Base-by-base conservation (phyloP, 2,329 filamentous ascomycete species). In the Colletotrichum melonis region DNA sequence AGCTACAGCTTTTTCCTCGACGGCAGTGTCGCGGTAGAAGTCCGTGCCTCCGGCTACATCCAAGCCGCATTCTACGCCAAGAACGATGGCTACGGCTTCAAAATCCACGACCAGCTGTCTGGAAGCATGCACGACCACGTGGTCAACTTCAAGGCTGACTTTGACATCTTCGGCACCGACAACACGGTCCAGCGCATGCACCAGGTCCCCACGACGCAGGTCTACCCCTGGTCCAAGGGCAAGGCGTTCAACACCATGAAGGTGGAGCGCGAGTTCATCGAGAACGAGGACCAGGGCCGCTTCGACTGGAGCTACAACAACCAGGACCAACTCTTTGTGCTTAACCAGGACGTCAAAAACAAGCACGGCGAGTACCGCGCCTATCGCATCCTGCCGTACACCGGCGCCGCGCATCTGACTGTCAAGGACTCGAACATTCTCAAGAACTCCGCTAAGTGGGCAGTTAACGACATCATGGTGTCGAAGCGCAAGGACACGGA, bases 71-170 rank as follows among this genome's bases (percentile, higher is more conserved):
- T 84, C 77, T 87, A 83, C 63, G 81, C 82, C 2, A 78, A 84
- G 52, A 86, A 87, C 62, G 78, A 82, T 1, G 84, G 86, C 64
- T 89, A 88, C 69, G 87, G 87, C 6, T 89, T 82, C 76, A 80
- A 84, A 38, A 87, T 89, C 60, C 85, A 88, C 73, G 85, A 88
- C 67, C 78, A 80, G 30, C 79, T 88, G 1, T 83, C 82, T 1
- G 86, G 87, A 6, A 84, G 82, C 32, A 88, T 89, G 83, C 88
- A 90, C 77, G 87, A 89, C 77, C 88, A 90, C 75, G 86, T 90
- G 1, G 76, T 89, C 49, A 89, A 87, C 75, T 89, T 85, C 81
- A 90, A 90, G 76, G 84, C 84, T 57, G 88, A 89, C 77, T 81
- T 89, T 28, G 88, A 90, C 75, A 83, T 89, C 38, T 79, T 84